Evolutionary conservation across 1,284 basidiomycete genomes (phyloP), one percentile per base, ranked within the genome.

Genomic region (Schizopora paradoxa): DNA sequence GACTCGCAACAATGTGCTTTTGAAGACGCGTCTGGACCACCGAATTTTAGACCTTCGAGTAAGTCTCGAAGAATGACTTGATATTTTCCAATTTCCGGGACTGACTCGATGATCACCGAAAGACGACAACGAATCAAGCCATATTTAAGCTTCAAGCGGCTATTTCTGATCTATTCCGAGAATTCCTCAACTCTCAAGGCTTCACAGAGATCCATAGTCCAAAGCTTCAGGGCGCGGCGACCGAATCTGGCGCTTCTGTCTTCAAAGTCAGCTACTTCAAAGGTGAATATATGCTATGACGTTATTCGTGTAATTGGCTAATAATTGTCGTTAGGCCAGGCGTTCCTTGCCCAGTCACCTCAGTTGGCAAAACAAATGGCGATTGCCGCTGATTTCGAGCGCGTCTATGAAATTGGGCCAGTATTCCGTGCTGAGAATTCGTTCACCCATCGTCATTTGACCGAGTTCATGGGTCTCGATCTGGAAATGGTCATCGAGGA

Each of bases 191-290:
- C 57, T 66, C 64, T 28, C 68, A 86, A 47, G 83, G 83, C 26
- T 96, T 96, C 63, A 81, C 83, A 45, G 95, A 99, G 68, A 98
- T 99, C 53, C 96, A 98, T 68, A 92, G 90, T 51, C 95, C 96
- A 13, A 99, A 99, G 68, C 77, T 99, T 5, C 94, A 98, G 65
- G 94, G 91, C 38, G 89, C 95, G 22, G 95, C 96, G 5, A 98
- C 96, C 5, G 96, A 99, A 68, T 91, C 86, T 27, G 96, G 96
- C 10, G 90, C 96, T 14, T 90, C 86, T 27, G 96, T 99, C 31
- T 99, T 99, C 77, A 94, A 94, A 73, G 92, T 99, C 43, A 79
- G 80, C 60, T 99, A 99, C 69, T 99, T 99, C 73, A 97, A 98
- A 73, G 85, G 91, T 84, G 32, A 33, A 13, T 27, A 28, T 38